These are phyloP conservation scores for Pseudopyrenochaeta lycopersici DNA, from an alignment of 2,329 filamentous ascomycete species.

Conservation along the genomic window DNA sequence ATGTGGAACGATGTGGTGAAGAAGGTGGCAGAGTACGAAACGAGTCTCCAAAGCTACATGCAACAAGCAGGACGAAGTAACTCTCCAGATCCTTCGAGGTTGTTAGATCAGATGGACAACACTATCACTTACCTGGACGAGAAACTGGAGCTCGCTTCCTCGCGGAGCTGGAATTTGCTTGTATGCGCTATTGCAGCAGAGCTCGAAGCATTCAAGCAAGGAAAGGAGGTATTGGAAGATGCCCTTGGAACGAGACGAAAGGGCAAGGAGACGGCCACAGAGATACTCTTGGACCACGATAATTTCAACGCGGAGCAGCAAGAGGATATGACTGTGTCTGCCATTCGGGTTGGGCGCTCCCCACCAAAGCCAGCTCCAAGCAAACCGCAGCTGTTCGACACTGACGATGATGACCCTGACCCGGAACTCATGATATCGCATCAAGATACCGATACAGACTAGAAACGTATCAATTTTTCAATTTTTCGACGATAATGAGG, in stretches of 20 bases:
- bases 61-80: conserved; percentile 28
- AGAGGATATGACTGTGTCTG: conserved; percentile 41
- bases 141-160: conserved; percentile 64
- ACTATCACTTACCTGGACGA: conserved; percentile 66
- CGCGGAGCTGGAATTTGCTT: conserved; percentile 75
- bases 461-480: background rate
- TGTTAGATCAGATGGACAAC: conserved; percentile 60
- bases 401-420: conserved; percentile 57
- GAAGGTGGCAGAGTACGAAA: conserved; percentile 71
- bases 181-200: conserved; percentile 80
- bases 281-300: conserved; percentile 29
- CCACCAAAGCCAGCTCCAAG: conserved; percentile 41
- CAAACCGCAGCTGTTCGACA: conserved; percentile 45
- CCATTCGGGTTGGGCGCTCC: conserved; percentile 40
- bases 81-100: conserved; percentile 22
- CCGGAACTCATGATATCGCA: conserved; percentile 60
- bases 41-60: conserved; percentile 67
- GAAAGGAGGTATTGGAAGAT: conserved; percentile 64
- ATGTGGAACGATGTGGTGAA: conserved; percentile 72
- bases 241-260: conserved; percentile 42
- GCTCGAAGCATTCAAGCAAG: conserved; percentile 71
- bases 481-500: background rate
- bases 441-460: conserved; percentile 53
- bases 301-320: conserved; percentile 19
- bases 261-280: conserved; percentile 37